Evolutionary conservation across 208 protist species (phyloP).

Genomic region (Leishmania lainsoni): DNA sequence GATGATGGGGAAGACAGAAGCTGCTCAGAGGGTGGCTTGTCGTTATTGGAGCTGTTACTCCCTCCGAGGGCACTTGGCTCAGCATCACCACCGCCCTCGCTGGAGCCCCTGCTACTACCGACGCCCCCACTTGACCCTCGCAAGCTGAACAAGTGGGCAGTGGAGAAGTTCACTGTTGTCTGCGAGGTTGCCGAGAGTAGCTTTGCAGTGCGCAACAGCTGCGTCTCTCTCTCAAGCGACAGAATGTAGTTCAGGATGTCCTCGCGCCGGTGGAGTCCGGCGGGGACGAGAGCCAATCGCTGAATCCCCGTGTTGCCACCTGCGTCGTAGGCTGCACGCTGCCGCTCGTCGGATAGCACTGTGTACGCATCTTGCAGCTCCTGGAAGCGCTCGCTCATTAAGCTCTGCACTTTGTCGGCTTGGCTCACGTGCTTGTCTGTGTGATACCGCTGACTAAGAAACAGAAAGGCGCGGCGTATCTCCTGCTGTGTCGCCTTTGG

Average conservation of each 20-base stretch:
- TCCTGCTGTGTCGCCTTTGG: constrained; percentile 52
- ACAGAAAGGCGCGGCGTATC: constrained; percentile 77
- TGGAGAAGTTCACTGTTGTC: constrained; percentile 55
- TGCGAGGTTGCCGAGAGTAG: constrained; percentile 62
- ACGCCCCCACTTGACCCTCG: background rate
- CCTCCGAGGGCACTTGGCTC: background rate
- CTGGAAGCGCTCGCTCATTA: constrained; percentile 86
- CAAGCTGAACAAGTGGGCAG: constrained; percentile 47
- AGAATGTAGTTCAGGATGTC: constrained; percentile 67
- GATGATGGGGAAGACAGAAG: background rate
- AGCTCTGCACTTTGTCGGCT: constrained; percentile 36
- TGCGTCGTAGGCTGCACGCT: constrained; percentile 82
- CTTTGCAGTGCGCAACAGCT: constrained; percentile 56
- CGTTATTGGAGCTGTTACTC: background rate
- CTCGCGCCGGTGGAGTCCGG: constrained; percentile 30
- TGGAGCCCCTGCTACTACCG: background rate
- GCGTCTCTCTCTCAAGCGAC: constrained; percentile 62
- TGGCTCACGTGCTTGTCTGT: constrained; percentile 79
- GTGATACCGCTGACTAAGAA: constrained; percentile 85
- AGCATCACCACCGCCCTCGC: background rate
- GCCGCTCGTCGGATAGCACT: constrained; percentile 71
- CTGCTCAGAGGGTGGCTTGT: background rate
- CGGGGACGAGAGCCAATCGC: constrained; percentile 64
- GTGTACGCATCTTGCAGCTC: constrained; percentile 80
- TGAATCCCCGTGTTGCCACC: constrained; percentile 48